These are phyloP conservation scores for Kwoniella europaea DNA, from an alignment of 768 basidiomycete species.

Conservation along the genomic window DNA sequence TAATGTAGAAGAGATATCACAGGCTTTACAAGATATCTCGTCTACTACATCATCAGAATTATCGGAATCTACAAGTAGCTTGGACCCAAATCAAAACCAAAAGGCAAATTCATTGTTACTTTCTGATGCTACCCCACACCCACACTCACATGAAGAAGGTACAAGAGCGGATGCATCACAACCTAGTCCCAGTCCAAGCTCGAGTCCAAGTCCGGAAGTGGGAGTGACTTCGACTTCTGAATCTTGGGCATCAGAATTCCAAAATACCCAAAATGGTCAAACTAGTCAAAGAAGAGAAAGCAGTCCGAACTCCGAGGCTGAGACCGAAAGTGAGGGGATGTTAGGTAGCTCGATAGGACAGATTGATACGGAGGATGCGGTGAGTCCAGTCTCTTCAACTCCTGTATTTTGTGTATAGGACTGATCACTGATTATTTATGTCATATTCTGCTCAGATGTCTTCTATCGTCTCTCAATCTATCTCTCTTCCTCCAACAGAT, in stretches of 20 bases:
- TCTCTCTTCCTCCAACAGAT: conserved; percentile 51
- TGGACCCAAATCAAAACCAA: not conserved
- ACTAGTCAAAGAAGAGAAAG: conserved; percentile 8
- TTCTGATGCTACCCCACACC: not conserved
- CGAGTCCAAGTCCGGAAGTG: not conserved
- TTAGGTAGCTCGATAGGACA: conserved; percentile 18
- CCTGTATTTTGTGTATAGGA: too few relatives aligned
- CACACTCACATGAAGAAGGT: not conserved
- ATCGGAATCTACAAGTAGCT: conserved; percentile 7
- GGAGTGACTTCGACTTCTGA: conserved; percentile 1
- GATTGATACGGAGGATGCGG: conserved; percentile 43
- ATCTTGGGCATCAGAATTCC: conserved; percentile 49
- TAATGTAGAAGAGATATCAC: conserved; percentile 48
- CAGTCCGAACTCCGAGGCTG: conserved; percentile 3
- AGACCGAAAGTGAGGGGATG: conserved; percentile 25
- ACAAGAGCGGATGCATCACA: not conserved
- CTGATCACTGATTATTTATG: too few relatives aligned
- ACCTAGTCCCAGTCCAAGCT: too few relatives aligned
- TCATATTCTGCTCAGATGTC: conserved; percentile 25
- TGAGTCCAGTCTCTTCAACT: too few relatives aligned
- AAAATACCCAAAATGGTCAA: not conserved
- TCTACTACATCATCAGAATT: conserved; percentile 1
- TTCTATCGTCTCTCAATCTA: conserved; percentile 44
- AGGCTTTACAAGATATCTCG: conserved; percentile 44
- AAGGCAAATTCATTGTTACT: conserved; percentile 17